phyloP scores from a whole-genome alignment of 192 early-diverging fungal species.

The Neocallimastix lanati region DNA sequence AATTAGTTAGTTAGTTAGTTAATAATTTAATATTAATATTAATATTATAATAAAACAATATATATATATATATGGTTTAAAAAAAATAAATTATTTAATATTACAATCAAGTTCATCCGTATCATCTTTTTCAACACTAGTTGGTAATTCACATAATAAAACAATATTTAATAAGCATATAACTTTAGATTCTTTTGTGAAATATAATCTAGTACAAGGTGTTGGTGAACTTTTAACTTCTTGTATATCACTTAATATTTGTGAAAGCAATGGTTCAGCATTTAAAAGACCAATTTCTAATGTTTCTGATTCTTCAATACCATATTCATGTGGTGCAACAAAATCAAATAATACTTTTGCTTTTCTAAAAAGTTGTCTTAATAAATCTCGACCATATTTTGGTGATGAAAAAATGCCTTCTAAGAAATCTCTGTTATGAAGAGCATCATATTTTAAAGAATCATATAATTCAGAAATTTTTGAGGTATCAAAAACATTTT shows the following conservation, averaged over 20 bases:
- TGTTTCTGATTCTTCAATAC: conserved; percentile 65
- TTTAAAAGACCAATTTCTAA: conserved; percentile 68
- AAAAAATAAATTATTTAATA: no score
- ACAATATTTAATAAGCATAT: conserved; percentile 84
- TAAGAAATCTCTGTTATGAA: conserved; percentile 80
- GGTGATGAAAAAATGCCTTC: conserved; percentile 28
- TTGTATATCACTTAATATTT: conserved; percentile 60
- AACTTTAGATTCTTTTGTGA: conserved; percentile 89
- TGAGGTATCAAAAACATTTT: conserved; percentile 50
- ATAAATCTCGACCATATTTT: conserved; percentile 15
- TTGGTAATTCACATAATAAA: conserved; percentile 65
- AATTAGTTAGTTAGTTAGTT: no score
- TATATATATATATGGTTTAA: no score
- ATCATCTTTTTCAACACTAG: conserved; percentile 21
- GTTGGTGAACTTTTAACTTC: conserved; percentile 22
- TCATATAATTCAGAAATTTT: conserved; percentile 88
- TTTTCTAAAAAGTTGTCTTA: conserved; percentile 55
- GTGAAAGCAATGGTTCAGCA: conserved; percentile 51
- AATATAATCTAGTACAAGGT: conserved; percentile 66
- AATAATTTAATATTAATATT: no score
- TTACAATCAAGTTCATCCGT: conserved; percentile 84
- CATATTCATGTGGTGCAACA: conserved; percentile 85
- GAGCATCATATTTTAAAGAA: conserved; percentile 88
- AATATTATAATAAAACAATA: no score
- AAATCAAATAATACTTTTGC: conserved; percentile 83